A percentile compares a stretch with the other conserved stretches of the same genome.
Evolutionary conservation across 257 asterid genomes (phyloP).

Genomic region (Solanum chilense): DNA sequence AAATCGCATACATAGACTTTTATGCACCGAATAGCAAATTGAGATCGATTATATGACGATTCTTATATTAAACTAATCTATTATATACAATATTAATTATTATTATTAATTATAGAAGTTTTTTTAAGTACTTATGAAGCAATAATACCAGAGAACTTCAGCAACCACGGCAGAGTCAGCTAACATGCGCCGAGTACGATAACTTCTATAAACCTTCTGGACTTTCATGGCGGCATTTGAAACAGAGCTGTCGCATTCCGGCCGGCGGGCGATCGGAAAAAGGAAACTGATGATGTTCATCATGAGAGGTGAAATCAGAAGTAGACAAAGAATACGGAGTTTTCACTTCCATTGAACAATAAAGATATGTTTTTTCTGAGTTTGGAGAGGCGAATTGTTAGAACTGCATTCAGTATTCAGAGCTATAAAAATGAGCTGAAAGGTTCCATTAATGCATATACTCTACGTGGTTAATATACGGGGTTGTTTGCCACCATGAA

Average conservation of each 20-base stretch:
- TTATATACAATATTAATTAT: too few species aligned
- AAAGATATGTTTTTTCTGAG: background rate
- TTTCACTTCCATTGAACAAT: slow-evolving; percentile 42
- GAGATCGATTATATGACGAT: background rate
- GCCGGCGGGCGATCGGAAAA: background rate
- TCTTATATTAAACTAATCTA: background rate
- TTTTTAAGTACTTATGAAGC: background rate
- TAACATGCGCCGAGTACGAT: slow-evolving; percentile 92
- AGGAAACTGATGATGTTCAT: slow-evolving; percentile 5
- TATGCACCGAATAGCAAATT: background rate
- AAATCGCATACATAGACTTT: too few species aligned
- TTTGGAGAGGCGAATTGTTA: background rate
- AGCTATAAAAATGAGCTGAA: background rate
- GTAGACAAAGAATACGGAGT: slow-evolving; percentile 23
- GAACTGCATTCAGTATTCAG: background rate
- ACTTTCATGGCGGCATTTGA: slow-evolving; percentile 67
- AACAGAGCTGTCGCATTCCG: background rate
- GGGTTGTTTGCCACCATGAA: background rate
- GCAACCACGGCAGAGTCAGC: slow-evolving; percentile 97
- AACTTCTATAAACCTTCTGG: slow-evolving; percentile 86
- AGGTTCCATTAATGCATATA: background rate
- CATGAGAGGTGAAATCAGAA: slow-evolving; percentile 24
- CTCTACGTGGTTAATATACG: background rate
- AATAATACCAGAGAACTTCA: slow-evolving; percentile 64
- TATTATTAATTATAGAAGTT: too few species aligned